These are phyloP conservation scores for Penicillium ochrochloron DNA, from an alignment of 495 filamentous ascomycete species.

Conservation along the genomic window DNA sequence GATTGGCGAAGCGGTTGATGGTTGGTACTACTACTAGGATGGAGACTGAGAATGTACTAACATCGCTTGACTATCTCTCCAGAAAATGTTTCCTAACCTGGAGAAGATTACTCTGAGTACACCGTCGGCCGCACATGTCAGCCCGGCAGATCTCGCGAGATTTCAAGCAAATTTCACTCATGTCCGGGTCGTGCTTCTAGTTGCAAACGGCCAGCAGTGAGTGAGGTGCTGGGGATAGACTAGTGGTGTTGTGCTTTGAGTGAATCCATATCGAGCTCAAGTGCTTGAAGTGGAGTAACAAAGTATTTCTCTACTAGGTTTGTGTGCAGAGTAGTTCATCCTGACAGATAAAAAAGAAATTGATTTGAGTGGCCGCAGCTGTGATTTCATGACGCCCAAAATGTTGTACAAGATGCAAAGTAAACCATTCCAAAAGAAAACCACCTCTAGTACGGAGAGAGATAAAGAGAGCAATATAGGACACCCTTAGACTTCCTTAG, in stretches of 20 bases:
- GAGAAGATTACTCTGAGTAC: not conserved
- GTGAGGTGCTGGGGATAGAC: not conserved
- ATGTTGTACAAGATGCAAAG: conserved; percentile 34
- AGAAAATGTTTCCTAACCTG: not conserved
- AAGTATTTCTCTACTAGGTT: not conserved
- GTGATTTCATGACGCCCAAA: conserved; percentile 18
- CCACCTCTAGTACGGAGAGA: conserved; percentile 27
- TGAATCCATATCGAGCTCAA: not conserved
- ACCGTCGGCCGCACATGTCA: not conserved
- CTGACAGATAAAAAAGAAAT: conserved; percentile 11
- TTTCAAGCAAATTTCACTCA: not conserved
- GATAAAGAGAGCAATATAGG: conserved; percentile 10
- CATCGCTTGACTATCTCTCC: not conserved
- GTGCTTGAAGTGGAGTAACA: not conserved
- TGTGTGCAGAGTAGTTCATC: not conserved
- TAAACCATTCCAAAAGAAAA: conserved; percentile 21
- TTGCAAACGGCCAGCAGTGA: not conserved
- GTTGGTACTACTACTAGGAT: no score
- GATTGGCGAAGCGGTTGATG: not conserved
- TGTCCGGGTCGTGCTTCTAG: not conserved
- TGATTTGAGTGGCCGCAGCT: conserved; percentile 18
- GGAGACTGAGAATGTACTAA: no score
- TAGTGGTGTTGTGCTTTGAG: not conserved
- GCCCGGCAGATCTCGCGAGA: not conserved
- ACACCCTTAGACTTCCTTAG: conserved; percentile 23